A percentile compares a stretch with the other conserved stretches of the same genome.
phyloP scores from a whole-genome alignment of 108 stramenopile genomes.

The Nannochloropsis oceanica region DNA sequence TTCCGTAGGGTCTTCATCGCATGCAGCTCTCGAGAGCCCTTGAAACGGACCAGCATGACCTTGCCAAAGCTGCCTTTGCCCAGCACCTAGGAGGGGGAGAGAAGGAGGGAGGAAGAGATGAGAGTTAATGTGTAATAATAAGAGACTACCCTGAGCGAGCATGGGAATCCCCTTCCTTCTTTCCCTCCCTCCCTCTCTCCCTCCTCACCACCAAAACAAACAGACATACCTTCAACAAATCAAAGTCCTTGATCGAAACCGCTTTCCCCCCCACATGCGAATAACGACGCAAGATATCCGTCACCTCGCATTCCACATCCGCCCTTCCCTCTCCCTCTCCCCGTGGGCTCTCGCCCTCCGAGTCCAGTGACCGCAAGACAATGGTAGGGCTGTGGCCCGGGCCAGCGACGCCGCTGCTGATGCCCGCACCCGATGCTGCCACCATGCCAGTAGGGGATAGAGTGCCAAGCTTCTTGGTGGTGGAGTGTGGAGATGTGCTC shows the following conservation, averaged over 20 bases:
- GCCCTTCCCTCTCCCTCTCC: not conserved
- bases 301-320: not conserved
- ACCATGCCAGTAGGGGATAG: not conserved
- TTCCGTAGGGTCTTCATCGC: slow-evolving; percentile 64
- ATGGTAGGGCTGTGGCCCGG: not conserved
- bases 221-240: not conserved
- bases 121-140: not conserved
- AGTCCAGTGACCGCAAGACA: not conserved
- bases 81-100: slow-evolving; percentile 46
- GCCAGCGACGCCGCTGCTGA: not conserved
- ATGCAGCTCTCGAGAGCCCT: slow-evolving; percentile 6
- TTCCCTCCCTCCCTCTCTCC: no score
- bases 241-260: not conserved
- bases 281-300: not conserved
- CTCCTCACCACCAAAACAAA: not conserved
- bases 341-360: not conserved
- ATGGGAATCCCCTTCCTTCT: no score
- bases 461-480: not conserved
- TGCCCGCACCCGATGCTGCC: not conserved
- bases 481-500: not conserved
- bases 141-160: not conserved
- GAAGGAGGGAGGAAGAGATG: not conserved
- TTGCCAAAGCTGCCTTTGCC: slow-evolving; percentile 83
- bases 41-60: slow-evolving; percentile 41
- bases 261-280: not conserved